Conservation (phyloP, 257 asterid species). For the Anisodus tanguticus region DNA sequence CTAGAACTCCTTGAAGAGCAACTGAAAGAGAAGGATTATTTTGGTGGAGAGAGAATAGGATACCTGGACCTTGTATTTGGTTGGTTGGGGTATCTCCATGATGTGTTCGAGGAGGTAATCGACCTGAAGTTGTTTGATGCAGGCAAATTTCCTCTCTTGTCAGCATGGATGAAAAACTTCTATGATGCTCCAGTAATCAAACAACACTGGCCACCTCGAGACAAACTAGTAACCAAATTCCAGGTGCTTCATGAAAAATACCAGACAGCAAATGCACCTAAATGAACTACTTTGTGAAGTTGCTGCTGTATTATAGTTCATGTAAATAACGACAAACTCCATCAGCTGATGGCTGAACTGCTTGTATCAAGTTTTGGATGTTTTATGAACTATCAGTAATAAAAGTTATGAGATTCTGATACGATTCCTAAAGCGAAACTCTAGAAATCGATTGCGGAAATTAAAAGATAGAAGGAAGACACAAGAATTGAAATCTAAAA, state of each 20-base stretch:
- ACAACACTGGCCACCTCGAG: conserved; percentile 66
- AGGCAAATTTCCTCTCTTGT: conserved; percentile 50
- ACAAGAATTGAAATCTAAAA: too few relatives aligned
- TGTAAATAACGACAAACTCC: neutral
- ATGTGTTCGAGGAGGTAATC: conserved; percentile 52
- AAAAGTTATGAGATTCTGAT: neutral
- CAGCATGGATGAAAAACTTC: conserved; percentile 58
- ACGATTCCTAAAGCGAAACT: too few relatives aligned
- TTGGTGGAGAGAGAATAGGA: conserved; percentile 65
- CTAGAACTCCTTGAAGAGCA: conserved; percentile 53
- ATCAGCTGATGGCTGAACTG: neutral
- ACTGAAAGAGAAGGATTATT: conserved; percentile 58
- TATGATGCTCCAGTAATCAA: conserved; percentile 51
- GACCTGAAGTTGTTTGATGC: conserved; percentile 48
- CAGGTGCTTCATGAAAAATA: conserved; percentile 44
- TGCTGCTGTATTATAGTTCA: neutral
- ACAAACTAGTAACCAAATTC: conserved; percentile 55
- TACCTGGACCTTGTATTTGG: conserved; percentile 65
- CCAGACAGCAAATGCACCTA: conserved; percentile 40
- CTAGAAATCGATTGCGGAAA: too few relatives aligned
- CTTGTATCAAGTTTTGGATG: neutral
- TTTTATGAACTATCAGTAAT: neutral
- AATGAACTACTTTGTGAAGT: conserved; percentile 32
- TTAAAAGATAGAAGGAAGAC: too few relatives aligned
- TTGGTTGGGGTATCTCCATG: conserved; percentile 52